Evolutionary conservation across 2,329 filamentous ascomycete genomes (phyloP), one percentile per base, ranked within the genome.

Genomic region (Cyphellophora attinorum): DNA sequence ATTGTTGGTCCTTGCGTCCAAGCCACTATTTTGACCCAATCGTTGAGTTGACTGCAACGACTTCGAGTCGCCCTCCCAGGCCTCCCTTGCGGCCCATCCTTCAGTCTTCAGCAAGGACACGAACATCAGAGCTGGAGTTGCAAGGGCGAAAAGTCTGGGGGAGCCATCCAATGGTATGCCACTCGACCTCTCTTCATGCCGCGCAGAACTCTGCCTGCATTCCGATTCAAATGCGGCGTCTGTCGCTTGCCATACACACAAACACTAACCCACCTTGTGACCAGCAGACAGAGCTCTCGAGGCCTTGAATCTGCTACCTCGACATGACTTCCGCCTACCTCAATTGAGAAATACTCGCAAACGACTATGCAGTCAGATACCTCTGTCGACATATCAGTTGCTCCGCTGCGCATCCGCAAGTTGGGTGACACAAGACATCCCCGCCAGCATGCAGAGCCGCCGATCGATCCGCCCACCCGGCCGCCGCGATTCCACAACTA

Each of bases 401-500:
- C 53, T 15, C 54, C 53, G 16, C 39, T 49, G 12, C 39, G 35
- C 13, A 47, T 50, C 31, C 39, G 38, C 25, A 46, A 47, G 35
- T 35, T 35, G 18, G 35, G 34, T 27, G 31, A 23, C 18, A 37
- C 47, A 15, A 8, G 8, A 25, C 21, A 8, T n/a, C n/a, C 21
- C n/a, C 21, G 21, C n/a, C 21, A 25, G 21, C 78, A 85, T 46
- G 81, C 88, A 60, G 88, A 82, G 31, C 58, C 50, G 50, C 61
- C 41, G 54, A 61, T 45, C 48, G 55, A 32, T 60, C 62, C 43
- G 21, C 51, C 55, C 33, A 60, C 68, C 5, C 29, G 15, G 6
- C 68, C 75, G 44, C 74, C 81, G 2, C 69, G 86, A 39, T 94
- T 95, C 55, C 83, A 93, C 69, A 93, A 91, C 65, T 98, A 94